Base-by-base conservation (phyloP, 2,329 filamentous ascomycete species). In the Pseudohalonectria lignicola region DNA sequence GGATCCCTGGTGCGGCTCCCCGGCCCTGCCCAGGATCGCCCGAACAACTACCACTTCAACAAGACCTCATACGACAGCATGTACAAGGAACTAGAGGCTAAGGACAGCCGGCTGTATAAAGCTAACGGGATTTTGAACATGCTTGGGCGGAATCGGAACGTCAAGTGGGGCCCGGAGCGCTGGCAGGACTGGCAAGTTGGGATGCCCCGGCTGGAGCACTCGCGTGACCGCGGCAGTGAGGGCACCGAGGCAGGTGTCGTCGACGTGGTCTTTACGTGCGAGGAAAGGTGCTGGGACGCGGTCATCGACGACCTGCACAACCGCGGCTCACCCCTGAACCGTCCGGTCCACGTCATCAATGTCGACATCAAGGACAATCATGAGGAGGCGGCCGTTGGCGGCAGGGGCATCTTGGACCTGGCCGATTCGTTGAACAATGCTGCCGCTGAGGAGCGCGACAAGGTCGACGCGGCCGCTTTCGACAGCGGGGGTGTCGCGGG, bases 291-390 rank as follows among this genome's bases (percentile, higher is more conserved):
- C 56, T 98, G 93, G 86, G 92, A 98, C 60, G 88, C 92, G 4
- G 92, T 98, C 25, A 74, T 98, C 10, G 92, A 98, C 51, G 90
- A 98, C 56, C 67, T 98, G 37, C 76, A 94, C 44, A 84, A 79
- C 50, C 76, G 93, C 44, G 92, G 90, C 7, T 78, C 82, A 0
- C 82, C 85, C 4, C 67, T 98, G 41, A 98, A 98, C 58, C 71
- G 86, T 2, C 88, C 92, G 0, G 92, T 98, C 1, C 92, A 98
- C 55, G 86, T 98, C 40, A 94, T 98, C 67, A 98, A 98, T 51
- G 82, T 98, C 39, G 92, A 98, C 56, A 98, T 98, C 53, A 90
- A 84, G 59, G 92, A 98, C 62, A 98, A 96, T 53, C 92, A 96
- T 53, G 90, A 98, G 57, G 92, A 98, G 60, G 92, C 92, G 1